These are phyloP conservation scores for Hirschfeldia incana DNA, from an alignment of 345 rosid genomes.

Conservation along the genomic window DNA sequence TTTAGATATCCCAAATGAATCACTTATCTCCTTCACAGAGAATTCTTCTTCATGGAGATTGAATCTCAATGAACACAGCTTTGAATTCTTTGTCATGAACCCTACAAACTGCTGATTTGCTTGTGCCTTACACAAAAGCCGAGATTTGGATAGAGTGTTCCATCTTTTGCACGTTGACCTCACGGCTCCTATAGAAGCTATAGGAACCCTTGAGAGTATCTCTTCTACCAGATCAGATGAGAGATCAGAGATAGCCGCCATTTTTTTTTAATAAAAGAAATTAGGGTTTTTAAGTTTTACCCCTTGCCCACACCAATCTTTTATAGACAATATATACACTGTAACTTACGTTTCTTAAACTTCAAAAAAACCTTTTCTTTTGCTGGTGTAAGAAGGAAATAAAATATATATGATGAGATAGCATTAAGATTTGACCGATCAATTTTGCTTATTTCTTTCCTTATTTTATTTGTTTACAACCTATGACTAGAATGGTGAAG, in stretches of 20 bases:
- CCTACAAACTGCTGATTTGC: not conserved
- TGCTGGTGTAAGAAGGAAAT: no score
- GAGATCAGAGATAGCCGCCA: not conserved
- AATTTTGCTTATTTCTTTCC: not conserved
- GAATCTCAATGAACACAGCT: not conserved
- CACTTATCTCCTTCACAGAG: not conserved
- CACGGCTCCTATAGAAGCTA: not conserved
- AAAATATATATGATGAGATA: no score
- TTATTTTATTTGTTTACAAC: not conserved
- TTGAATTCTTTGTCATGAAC: not conserved
- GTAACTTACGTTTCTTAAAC: not conserved
- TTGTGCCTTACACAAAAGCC: not conserved
- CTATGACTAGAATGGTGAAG: constrained; percentile 11
- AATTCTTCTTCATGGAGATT: not conserved
- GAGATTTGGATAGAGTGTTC: not conserved
- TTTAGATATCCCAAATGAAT: not conserved
- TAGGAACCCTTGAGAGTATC: not conserved
- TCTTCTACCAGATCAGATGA: not conserved
- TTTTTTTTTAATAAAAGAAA: no score
- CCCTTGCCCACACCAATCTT: not conserved
- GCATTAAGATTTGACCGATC: not conserved
- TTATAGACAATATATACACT: no score
- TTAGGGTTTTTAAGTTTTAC: not conserved
- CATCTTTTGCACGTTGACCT: no score
- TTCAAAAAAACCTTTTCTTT: not conserved